Base-by-base conservation (phyloP, 2,329 filamentous ascomycete genomes). In the Aspergillus ruber region DNA sequence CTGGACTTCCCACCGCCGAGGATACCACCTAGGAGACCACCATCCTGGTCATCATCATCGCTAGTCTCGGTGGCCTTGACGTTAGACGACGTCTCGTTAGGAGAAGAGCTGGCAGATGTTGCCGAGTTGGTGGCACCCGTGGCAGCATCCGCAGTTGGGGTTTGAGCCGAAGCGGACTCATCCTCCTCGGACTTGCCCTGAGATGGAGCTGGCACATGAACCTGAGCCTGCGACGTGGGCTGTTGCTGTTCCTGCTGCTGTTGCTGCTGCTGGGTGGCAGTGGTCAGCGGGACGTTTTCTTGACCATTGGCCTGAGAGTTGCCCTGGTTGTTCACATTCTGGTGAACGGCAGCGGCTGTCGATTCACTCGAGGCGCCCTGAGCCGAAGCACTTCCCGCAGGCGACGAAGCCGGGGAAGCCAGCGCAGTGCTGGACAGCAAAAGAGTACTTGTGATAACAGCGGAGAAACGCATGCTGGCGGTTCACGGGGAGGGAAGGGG, bases 361-460 rank as follows among this genome's bases (percentile, higher is more conserved):
- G 49, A 36, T 27, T 52, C 46, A 4, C 15, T 18, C 27, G 47
- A 27, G 39, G 13, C 35, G 21, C 49, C 48, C 43, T 55, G 56
- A 44, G 48, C 15, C 20, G 48, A 44, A 25, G 49, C 50, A 47
- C 44, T 47, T 12, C 47, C 47, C 43, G 42, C 18, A 43, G 48
- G 48, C 25, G 55, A 50, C 17, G 55, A 56, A 15, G 52, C 45
- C 38, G 55, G 52, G 20, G 53, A 56, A 46, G 56, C 56, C 46
- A 58, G 52, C 45, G 53, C 49, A 17, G 52, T 50, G 48, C 56
- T 51, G 32, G 56, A 59, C 40, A 59, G 56, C 52, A 59, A 46
- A 41, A 59, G 45, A 42, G 40, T 42, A 27, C 51, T 50, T 8
- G 56, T 51, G 43, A 59, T 20, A 33, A 56, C 33, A 23, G 52